These are phyloP conservation scores for Scedosporium aurantiacum DNA, from an alignment of 2,329 filamentous ascomycete species.

Conservation along the genomic window DNA sequence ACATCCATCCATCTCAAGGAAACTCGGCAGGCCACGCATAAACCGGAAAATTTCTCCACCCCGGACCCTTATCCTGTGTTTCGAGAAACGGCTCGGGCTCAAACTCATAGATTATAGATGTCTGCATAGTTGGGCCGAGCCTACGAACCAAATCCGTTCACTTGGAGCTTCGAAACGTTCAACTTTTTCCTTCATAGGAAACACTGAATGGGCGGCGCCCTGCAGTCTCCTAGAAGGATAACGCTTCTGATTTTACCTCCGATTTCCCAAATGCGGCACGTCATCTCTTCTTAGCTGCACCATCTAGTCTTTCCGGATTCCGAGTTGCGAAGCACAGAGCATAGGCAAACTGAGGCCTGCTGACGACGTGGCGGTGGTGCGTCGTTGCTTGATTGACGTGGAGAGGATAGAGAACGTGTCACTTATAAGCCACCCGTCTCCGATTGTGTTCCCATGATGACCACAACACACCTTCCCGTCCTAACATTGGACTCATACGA, in stretches of 20 bases:
- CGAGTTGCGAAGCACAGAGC: not conserved
- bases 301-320: not conserved
- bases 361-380: not conserved
- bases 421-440: not conserved
- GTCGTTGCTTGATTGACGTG: not conserved
- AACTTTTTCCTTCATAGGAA: too few relatives aligned
- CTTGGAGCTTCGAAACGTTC: not conserved
- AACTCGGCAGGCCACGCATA: not conserved
- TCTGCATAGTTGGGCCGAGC: not conserved
- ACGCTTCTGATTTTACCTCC: too few relatives aligned
- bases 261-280: too few relatives aligned
- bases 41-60: not conserved
- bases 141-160: not conserved
- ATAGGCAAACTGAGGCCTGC: not conserved
- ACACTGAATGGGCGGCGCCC: too few relatives aligned
- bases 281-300: not conserved
- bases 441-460: not conserved
- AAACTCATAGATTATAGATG: not conserved
- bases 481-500: slow-evolving; percentile 2
- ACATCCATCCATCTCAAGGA: not conserved
- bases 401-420: not conserved
- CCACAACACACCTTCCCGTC: slow-evolving; percentile 2
- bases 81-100: not conserved
- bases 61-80: not conserved
- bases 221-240: too few relatives aligned